Percentiles rank a stretch among this genome's conserved stretches.
Evolutionary conservation across 1,139 yeast species (phyloP).

Genomic region (Pneumocystis sp.): DNA sequence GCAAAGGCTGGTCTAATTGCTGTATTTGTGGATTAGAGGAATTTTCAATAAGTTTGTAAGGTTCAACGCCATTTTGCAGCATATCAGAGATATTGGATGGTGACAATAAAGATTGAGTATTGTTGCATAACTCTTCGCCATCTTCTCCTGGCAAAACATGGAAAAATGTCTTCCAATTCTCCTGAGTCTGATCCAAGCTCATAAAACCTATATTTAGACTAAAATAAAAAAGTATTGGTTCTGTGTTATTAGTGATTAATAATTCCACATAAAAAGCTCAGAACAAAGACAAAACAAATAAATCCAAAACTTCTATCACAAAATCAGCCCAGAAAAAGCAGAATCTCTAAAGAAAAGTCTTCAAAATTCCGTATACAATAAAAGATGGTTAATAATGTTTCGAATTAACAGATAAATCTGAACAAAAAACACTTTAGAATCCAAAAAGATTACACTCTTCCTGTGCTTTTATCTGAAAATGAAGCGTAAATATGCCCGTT

Average conservation of each 20-base stretch:
- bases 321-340: background rate
- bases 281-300: background rate
- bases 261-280: background rate
- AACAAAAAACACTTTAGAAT: too few relatives aligned
- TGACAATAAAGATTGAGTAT: background rate
- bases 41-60: background rate
- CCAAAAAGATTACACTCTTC: too few relatives aligned
- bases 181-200: background rate
- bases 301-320: background rate
- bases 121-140: background rate
- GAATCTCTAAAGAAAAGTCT: background rate
- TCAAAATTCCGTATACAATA: background rate
- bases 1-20: background rate
- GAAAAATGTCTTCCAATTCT: background rate
- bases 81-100: background rate
- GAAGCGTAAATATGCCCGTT: too few relatives aligned
- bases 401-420: too few relatives aligned
- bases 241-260: background rate
- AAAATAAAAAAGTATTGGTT: background rate
- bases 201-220: background rate
- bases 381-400: too few relatives aligned
- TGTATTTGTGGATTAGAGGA: background rate
- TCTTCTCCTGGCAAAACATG: background rate
- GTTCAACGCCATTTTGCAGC: background rate
- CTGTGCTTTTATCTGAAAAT: too few relatives aligned